Percentiles rank a stretch among this genome's conserved stretches.
These are phyloP conservation scores for Fusarium keratoplasticum DNA, from an alignment of 2,329 filamentous ascomycete species.

Conservation along the genomic window DNA sequence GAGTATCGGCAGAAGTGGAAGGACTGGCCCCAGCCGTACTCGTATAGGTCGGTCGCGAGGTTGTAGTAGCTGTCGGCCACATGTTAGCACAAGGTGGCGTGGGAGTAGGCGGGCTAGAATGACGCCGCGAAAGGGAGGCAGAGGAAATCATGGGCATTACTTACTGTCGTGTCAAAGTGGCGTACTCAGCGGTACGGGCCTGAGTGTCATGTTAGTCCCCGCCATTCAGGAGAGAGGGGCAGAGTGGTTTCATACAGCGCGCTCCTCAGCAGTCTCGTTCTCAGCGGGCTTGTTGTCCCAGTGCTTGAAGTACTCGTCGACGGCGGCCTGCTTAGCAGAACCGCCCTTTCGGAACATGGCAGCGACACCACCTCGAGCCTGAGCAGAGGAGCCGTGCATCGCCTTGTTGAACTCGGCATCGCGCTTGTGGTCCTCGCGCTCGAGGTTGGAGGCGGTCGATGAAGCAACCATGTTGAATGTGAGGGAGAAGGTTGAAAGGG, in stretches of 20 bases:
- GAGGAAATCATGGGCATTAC: slow-evolving; percentile 49
- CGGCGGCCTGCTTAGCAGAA: slow-evolving; percentile 80
- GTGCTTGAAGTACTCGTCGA: slow-evolving; percentile 96
- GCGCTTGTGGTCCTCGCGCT: slow-evolving; percentile 83
- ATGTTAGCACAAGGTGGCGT: slow-evolving; percentile 31
- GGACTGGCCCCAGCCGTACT: slow-evolving; percentile 95
- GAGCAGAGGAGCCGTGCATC: slow-evolving; percentile 80
- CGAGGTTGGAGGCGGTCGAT: slow-evolving; percentile 64
- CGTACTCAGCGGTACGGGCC: slow-evolving; percentile 88
- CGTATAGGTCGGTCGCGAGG: slow-evolving; percentile 94
- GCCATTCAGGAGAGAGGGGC: slow-evolving; percentile 26
- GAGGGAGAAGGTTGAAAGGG: slow-evolving; percentile 26
- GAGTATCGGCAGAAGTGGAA: slow-evolving; percentile 99
- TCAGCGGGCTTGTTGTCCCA: slow-evolving; percentile 87
- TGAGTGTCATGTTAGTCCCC: slow-evolving; percentile 50
- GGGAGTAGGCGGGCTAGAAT: neutral
- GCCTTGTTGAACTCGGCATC: slow-evolving; percentile 93
- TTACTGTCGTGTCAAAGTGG: slow-evolving; percentile 91
- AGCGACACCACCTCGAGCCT: slow-evolving; percentile 77
- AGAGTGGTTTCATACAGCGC: slow-evolving; percentile 70
- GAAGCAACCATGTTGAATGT: slow-evolving; percentile 58
- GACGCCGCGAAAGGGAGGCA: neutral
- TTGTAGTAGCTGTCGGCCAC: slow-evolving; percentile 82
- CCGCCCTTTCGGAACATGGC: slow-evolving; percentile 88
- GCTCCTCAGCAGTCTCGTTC: slow-evolving; percentile 84